Conservation (phyloP, 768 basidiomycete genomes). For the Macrolepiota fuliginosa region DNA sequence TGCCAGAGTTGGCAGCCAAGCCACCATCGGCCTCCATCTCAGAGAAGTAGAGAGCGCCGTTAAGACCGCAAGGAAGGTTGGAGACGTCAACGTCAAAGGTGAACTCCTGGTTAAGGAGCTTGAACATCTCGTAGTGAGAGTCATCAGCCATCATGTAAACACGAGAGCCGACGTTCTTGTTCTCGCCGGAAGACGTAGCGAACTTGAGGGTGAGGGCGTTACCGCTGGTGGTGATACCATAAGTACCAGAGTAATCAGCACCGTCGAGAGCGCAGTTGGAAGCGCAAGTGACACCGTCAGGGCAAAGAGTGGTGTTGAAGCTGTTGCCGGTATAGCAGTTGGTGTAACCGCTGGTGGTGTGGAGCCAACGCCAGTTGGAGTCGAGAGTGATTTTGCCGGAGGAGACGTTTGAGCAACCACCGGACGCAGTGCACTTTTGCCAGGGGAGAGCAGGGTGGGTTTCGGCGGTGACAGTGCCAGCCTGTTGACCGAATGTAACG, state of each 20-base stretch:
- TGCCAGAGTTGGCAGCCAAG: slow-evolving; percentile 37
- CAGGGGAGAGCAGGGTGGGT: slow-evolving; percentile 44
- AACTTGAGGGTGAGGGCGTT: slow-evolving; percentile 47
- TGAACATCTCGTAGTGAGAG: slow-evolving; percentile 40
- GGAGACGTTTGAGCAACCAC: slow-evolving; percentile 33
- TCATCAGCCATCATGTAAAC: slow-evolving; percentile 50
- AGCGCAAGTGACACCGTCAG: slow-evolving; percentile 45
- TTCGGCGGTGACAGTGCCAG: slow-evolving; percentile 46
- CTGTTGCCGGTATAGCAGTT: slow-evolving; percentile 58
- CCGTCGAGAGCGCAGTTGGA: slow-evolving; percentile 42
- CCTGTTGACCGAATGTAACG: slow-evolving; percentile 44
- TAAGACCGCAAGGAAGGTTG: slow-evolving; percentile 54
- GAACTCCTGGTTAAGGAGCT: slow-evolving; percentile 54
- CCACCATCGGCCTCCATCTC: slow-evolving; percentile 59
- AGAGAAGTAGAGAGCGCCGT: slow-evolving; percentile 56
- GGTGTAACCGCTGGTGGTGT: slow-evolving; percentile 31
- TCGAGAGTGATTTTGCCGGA: slow-evolving; percentile 42
- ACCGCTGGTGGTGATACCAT: slow-evolving; percentile 49
- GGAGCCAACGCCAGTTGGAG: slow-evolving; percentile 54
- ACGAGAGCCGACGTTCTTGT: slow-evolving; percentile 40
- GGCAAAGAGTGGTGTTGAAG: slow-evolving; percentile 51
- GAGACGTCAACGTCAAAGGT: slow-evolving; percentile 60
- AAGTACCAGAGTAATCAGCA: slow-evolving; percentile 46
- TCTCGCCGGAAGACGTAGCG: slow-evolving; percentile 31
- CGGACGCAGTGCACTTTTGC: slow-evolving; percentile 42